Evolutionary conservation across 2,329 filamentous ascomycete species (phyloP).

Genomic region (Monosporascus sp.): DNA sequence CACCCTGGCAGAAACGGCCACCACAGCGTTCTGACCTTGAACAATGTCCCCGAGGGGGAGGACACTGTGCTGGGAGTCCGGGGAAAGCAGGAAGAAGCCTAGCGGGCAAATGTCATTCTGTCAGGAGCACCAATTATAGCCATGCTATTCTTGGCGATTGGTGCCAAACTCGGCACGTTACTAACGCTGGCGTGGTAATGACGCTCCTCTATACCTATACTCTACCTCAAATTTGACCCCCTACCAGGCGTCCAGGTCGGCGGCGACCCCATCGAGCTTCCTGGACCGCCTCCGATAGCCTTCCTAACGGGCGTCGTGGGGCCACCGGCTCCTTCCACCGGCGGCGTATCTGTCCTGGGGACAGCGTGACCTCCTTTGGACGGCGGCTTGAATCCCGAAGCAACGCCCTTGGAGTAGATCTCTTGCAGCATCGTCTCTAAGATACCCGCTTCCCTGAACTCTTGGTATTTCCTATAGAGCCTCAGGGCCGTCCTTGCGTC

Average conservation of each 20-base stretch:
- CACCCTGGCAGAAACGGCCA: too few relatives aligned
- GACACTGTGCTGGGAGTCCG: too few relatives aligned
- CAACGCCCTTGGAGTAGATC: constrained; percentile 66
- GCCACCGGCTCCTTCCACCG: constrained; percentile 10
- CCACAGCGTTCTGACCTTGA: too few relatives aligned
- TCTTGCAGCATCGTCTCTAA: constrained; percentile 79
- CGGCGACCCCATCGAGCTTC: background rate
- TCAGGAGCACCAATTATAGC: background rate
- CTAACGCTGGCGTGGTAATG: background rate
- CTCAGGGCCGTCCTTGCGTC: constrained; percentile 88
- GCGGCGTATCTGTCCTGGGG: constrained; percentile 22
- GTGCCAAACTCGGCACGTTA: background rate
- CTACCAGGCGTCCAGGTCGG: background rate
- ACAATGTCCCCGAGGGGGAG: too few relatives aligned
- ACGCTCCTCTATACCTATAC: background rate
- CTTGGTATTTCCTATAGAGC: constrained; percentile 82
- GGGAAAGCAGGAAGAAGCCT: background rate
- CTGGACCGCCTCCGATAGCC: background rate
- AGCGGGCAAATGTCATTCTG: background rate
- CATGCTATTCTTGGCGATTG: background rate
- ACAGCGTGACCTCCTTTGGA: constrained; percentile 17
- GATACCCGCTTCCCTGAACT: constrained; percentile 82
- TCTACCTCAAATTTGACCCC: background rate
- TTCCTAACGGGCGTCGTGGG: constrained; percentile 18
- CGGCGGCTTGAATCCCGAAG: constrained; percentile 53